A percentile compares a stretch with the other conserved stretches of the same genome.
phyloP scores from a whole-genome alignment of 2,329 filamentous ascomycete genomes.

The Decorospora gaudefroyi region DNA sequence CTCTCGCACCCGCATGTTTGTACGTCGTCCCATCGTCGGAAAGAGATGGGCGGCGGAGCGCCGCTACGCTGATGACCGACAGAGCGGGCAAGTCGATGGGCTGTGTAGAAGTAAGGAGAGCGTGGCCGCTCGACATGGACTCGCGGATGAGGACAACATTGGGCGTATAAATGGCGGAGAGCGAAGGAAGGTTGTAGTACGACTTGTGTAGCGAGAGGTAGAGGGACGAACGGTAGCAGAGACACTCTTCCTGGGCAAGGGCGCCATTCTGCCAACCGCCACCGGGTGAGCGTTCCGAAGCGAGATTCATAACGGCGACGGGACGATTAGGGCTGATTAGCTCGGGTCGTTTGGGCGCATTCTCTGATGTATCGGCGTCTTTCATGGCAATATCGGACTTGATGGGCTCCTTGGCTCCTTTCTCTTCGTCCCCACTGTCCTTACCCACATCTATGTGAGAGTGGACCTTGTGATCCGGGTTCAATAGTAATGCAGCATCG shows the following conservation, averaged over 20 bases:
- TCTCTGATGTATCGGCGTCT: neutral
- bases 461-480: slow-evolving; percentile 23
- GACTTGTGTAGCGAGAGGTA: slow-evolving; percentile 52
- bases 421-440: neutral
- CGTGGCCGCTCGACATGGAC: slow-evolving; percentile 54
- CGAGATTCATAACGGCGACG: slow-evolving; percentile 69
- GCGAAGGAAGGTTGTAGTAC: slow-evolving; percentile 60
- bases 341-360: neutral
- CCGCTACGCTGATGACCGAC: slow-evolving; percentile 65
- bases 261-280: slow-evolving; percentile 67
- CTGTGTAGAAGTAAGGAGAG: slow-evolving; percentile 49
- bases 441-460: slow-evolving; percentile 10
- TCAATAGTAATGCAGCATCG: slow-evolving; percentile 39
- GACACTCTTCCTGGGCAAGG: slow-evolving; percentile 69
- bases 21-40: slow-evolving; percentile 23
- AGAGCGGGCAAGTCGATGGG: slow-evolving; percentile 55
- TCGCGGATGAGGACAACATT: slow-evolving; percentile 63
- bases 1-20: slow-evolving; percentile 49
- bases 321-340: slow-evolving; percentile 22
- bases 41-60: slow-evolving; percentile 52
- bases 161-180: slow-evolving; percentile 63
- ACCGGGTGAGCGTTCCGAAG: slow-evolving; percentile 61
- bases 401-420: no score
- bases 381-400: neutral
- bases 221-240: slow-evolving; percentile 67